Conservation (phyloP, 805 yeast species). For the Candida anglica region DNA sequence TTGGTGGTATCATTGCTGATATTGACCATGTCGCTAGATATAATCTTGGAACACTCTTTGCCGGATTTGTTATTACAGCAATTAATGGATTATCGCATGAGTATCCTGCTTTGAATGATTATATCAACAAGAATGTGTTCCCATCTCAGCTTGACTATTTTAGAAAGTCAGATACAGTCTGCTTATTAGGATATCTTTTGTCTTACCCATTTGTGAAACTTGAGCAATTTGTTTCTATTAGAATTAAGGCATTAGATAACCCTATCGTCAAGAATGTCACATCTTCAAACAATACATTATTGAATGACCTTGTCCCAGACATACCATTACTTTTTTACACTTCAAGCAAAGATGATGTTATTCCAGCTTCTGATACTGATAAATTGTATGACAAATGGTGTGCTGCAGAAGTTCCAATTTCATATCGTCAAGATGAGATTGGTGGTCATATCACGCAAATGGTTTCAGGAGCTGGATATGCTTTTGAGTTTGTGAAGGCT, state of each 20-base stretch:
- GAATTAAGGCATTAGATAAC: constrained; percentile 3
- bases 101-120: constrained; percentile 17
- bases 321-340: constrained; percentile 19
- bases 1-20: constrained; percentile 26
- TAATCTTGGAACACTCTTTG: constrained; percentile 15
- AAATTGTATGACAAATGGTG: constrained; percentile 18
- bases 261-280: constrained; percentile 3
- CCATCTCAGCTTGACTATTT: constrained; percentile 2
- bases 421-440: constrained; percentile 2
- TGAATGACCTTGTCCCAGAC: constrained; percentile 10
- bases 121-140: constrained; percentile 5
- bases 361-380: constrained; percentile 11
- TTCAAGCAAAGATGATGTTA: constrained; percentile 13
- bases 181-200: constrained; percentile 1
- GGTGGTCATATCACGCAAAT: constrained; percentile 15
- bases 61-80: constrained; percentile 20
- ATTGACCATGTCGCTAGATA: constrained; percentile 13
- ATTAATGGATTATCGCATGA: constrained; percentile 19
- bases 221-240: constrained; percentile 1
- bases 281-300: constrained; percentile 1
- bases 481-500: constrained; percentile 14
- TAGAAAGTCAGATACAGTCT: neutral
- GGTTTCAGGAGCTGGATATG: constrained; percentile 14
- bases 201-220: neutral
- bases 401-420: constrained; percentile 16